phyloP scores from a whole-genome alignment of 768 basidiomycete genomes.

The Mrakia hoshinonis region DNA sequence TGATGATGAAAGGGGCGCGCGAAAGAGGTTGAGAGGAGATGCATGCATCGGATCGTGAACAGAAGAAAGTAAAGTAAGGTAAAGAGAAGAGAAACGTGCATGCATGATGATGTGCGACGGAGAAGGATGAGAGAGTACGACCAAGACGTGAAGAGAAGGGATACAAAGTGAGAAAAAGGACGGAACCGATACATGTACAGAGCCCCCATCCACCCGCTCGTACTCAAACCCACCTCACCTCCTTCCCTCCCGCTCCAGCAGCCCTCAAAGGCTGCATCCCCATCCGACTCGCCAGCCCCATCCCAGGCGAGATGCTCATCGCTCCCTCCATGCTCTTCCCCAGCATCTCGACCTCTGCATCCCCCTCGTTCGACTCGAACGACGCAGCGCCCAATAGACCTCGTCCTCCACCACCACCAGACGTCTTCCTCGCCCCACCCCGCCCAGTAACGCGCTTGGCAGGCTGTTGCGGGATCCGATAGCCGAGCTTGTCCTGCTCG shows the following conservation, averaged over 20 bases:
- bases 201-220: neutral
- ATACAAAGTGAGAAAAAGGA: constrained; percentile 4
- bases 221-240: constrained; percentile 3
- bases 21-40: too few relatives aligned
- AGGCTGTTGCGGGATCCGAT: constrained; percentile 26
- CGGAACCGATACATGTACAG: neutral
- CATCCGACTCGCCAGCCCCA: constrained; percentile 18
- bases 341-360: constrained; percentile 9
- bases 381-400: constrained; percentile 21
- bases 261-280: constrained; percentile 18
- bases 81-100: neutral
- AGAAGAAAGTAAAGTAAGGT: constrained; percentile 8
- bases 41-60: too few relatives aligned
- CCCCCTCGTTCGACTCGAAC: constrained; percentile 9
- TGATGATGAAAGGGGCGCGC: too few relatives aligned
- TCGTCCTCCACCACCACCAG: constrained; percentile 19
- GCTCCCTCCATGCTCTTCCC: constrained; percentile 19
- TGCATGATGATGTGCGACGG: neutral
- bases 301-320: constrained; percentile 16
- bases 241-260: constrained; percentile 12
- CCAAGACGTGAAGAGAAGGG: neutral
- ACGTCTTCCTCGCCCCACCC: constrained; percentile 20
- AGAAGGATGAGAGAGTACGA: neutral
- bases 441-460: constrained; percentile 24
- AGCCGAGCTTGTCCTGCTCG: constrained; percentile 21